These are phyloP conservation scores for Lepraria neglecta DNA, from an alignment of 495 filamentous ascomycete genomes.

Conservation along the genomic window DNA sequence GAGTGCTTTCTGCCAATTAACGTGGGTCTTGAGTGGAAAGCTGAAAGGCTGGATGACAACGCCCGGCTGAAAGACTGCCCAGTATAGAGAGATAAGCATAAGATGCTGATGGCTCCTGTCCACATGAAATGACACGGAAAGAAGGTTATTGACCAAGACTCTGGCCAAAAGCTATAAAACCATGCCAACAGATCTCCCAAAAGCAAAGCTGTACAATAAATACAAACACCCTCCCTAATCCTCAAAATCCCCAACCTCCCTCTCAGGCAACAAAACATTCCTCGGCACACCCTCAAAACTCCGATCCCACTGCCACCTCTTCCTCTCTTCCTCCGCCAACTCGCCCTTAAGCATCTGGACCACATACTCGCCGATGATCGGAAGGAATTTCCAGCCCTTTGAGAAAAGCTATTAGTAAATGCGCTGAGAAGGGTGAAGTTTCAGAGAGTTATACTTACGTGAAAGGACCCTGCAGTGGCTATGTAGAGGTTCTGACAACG, in stretches of 20 bases:
- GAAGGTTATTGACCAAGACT: too few species aligned
- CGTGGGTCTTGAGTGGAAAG: too few species aligned
- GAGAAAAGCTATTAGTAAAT: conserved; percentile 34
- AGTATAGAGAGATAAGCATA: too few species aligned
- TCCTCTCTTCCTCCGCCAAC: conserved; percentile 2
- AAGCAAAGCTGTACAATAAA: too few species aligned
- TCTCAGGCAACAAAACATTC: conserved; percentile 10
- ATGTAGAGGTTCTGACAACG: conserved; percentile 43
- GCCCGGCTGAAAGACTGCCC: too few species aligned
- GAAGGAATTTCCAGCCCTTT: conserved; percentile 53
- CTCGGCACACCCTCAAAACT: background rate
- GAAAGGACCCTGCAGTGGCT: conserved; percentile 36
- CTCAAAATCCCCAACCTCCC: conserved; percentile 11
- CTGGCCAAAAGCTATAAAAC: too few species aligned
- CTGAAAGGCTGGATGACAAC: too few species aligned
- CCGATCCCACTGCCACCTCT: conserved; percentile 15
- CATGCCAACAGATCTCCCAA: too few species aligned
- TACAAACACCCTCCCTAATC: background rate
- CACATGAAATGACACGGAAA: too few species aligned
- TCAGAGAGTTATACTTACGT: background rate
- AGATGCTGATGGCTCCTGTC: too few species aligned
- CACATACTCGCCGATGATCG: conserved; percentile 54
- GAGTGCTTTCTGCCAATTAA: too few species aligned
- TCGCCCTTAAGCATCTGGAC: conserved; percentile 47
- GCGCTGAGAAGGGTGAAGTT: too few species aligned